Base-by-base conservation (phyloP, 2,329 filamentous ascomycete genomes). In the Botrytis aclada region DNA sequence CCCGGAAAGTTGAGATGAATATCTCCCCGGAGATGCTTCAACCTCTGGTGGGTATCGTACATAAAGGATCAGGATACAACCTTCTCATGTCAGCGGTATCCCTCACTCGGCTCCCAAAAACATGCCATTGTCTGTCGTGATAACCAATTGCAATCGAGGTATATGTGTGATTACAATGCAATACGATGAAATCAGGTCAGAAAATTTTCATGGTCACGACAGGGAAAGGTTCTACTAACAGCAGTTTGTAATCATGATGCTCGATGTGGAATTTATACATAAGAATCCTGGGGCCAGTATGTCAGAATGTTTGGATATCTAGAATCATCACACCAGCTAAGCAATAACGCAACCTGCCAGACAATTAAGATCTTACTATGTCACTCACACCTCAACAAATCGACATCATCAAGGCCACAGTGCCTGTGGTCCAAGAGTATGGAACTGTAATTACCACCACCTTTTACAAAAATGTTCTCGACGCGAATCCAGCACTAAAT, bases 361-460 rank as follows among this genome's bases (percentile, higher is more conserved):
- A 71, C 20, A 54, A 70, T 29, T 18, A 20, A n/a, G 6, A 72
- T 69, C 71, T 80, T 62, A 67, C 12, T 3, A 72, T 72, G 84
- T 80, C 87, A 73, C 83, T 93, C 73, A 90, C 90, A 18, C 83
- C 86, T 39, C 83, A 86, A 54, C 92, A 95, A 83, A 86, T 91
- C 75, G 83, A 86, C 74, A 89, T 92, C 77, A 90, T 96, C 84
- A 95, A 94, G 82, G 86, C 92, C 54, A 95, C 93, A 2, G 92
- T 90, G 56, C 93, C 93, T 3, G 86, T 93, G 29, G 86, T 95
- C 12, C 86, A 89, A 75, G 84, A 89, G 74, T 88, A 94, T 80
- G 93, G 92, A 81, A 84, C 84, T 29, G 83, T 86, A 63, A 93
- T 95, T 81, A 94, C 92, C n/a, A 86, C 84, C 1, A 83, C 86